Base-by-base conservation (phyloP, 2,329 filamentous ascomycete species). In the Neoascochyta sp. region DNA sequence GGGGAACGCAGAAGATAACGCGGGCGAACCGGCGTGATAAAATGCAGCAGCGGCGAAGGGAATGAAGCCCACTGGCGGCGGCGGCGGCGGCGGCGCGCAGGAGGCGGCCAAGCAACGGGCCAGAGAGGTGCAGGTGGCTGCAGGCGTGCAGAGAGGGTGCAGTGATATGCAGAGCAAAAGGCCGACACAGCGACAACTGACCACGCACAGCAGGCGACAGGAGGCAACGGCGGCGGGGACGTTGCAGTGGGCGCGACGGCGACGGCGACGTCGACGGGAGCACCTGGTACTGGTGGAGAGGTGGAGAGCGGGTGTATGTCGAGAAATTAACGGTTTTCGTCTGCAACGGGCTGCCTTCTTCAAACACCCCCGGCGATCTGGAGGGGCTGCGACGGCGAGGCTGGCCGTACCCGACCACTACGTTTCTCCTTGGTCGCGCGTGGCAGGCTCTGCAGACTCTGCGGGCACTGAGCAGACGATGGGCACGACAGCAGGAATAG, bases 1-100 rank as follows among this genome's bases (percentile, higher is more conserved):
- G 50, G 54, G 51, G 47, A 47, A 36, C 41, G n/a, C n/a, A n/a
- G n/a, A 47, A 36, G 43, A 40, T 25, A 35, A 33, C 30, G 43
- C 39, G 32, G 48, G 51, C 43, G 43, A 43, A 33, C 30, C 34
- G 36, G 32, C 34, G 28, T 55, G 49, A 54, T 60, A 51, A 47
- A 60, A 60, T 60, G 56, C 52, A 52, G 52, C 48, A 32, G 45
- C 47, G 39, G 47, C 42, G 44, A 40, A 57, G 52, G 54, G 39
- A 53, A 39, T 29, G 36, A 36, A 44, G 49, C 44, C 51, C 39
- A 54, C 41, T 54, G 52, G 49, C 34, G 41, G 45, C 39, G 29
- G 30, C 29, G 26, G 20, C n/a, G n/a, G n/a, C n/a, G n/a, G 35
- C 30, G 23, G 35, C 27, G 34, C 35, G 27, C 29, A 22, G 24